Base-by-base conservation (phyloP, 106 monocot species). In the Apostasia shenzhenica region DNA sequence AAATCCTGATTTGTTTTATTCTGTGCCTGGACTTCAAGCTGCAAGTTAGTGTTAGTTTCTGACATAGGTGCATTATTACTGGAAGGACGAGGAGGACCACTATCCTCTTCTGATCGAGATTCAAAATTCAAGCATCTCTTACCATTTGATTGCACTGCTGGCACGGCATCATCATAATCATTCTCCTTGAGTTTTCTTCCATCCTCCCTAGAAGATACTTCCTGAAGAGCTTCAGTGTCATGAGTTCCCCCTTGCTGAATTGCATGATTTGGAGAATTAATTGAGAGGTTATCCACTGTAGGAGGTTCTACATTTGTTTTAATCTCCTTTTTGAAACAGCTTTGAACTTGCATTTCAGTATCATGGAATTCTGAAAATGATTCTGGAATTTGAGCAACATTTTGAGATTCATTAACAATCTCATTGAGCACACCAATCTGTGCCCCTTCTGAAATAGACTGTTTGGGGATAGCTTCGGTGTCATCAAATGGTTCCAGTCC, bases 221-320 rank as follows among this genome's bases (percentile, higher is more conserved):
- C 72, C 56, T 61, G 71, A 69, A 71, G 43, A 85, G 14, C 12
- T 68, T 54, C 59, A 53, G 14, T 8, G 8, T 70, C 59, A 56
- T 10, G 14, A 38, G 39, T 13, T 5, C 62, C 64, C 55, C 50
- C 50, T 41, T 63, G 48, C 59, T 38, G 63, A 55, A 37, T 45
- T 54, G 55, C 48, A 70, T 42, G 55, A 41, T 53, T 57, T 56
- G 57, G 66, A 68, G 51, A 79, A 66, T 68, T 54, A 11, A 72
- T 69, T n/a, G 65, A 61, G 13, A 77, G 73, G 50, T 67, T 77
- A 58, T 77, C 77, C 50, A 71, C 13, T 54, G 70, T 46, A 47
- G 70, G 63, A 57, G 68, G 67, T 54, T 45, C 54, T 59, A 69
- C 60, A 70, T 59, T 55, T 53, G 59, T 67, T 13, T 4, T 1